Base-by-base conservation (phyloP, 2,329 filamentous ascomycete species). In the Monosporascus sp. region DNA sequence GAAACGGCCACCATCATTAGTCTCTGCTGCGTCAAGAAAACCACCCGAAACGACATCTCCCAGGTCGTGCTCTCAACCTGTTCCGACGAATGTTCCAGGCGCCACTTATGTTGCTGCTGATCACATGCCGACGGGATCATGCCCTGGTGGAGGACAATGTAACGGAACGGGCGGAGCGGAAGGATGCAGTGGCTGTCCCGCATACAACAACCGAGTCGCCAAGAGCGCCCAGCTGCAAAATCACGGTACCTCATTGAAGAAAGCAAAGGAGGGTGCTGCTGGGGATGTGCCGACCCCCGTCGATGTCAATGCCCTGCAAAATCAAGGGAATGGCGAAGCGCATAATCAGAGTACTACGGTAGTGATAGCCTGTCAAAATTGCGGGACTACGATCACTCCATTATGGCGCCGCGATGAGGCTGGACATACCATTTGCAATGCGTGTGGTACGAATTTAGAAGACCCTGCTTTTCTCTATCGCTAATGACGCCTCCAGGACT, bases 381-480 rank as follows among this genome's bases (percentile, higher is more conserved):
- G 94, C 70, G 90, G 87, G 31, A 99, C 94, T 14, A 97, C 94
- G 0, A 93, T 97, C 52, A 99, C 94, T 43, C 94, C 94, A 16
- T 78, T 99, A 16, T 99, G 94, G 94, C 83, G 94, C 66, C 83
- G 94, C 64, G 94, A 97, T 67, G 93, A 96, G 71, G 86, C 87
- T 62, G 94, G 94, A 2, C 92, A 97, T 73, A 96, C 93, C 5
- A 99, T 99, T 59, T 99, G 94, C 76, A 99, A 99, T 72, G 94
- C 94, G 50, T 99, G 94, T 76, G 94, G 91, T 96, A 81, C 69
- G 87, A 81, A 56, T 37, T 27, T 17, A 11, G 5, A 34, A n/a
- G 14, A 16, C 34, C 19, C 48, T 19, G n/a, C 46, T 27, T 24
- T 40, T 31, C 9, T 40, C 38, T 27, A 53, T 68, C 70, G 58